phyloP scores from a whole-genome alignment of 768 basidiomycete genomes.

The Fistulinella prunicolor region DNA sequence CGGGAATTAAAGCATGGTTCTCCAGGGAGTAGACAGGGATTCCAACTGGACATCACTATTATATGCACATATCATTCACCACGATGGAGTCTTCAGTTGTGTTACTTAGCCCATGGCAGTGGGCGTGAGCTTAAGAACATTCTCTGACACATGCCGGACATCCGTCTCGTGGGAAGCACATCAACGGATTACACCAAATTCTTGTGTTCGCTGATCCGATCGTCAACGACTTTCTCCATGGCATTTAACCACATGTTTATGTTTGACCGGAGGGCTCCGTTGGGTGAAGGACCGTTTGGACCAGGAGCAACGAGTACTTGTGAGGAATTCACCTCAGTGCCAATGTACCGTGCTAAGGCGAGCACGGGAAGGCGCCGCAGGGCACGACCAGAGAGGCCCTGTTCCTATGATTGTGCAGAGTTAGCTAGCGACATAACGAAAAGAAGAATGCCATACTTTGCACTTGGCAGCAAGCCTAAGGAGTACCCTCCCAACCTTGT shows the following conservation, averaged over 20 bases:
- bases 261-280: conserved; percentile 20
- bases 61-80: not conserved
- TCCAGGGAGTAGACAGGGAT: not conserved
- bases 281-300: conserved; percentile 4
- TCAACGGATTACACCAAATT: conserved; percentile 35
- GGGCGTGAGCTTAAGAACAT: not conserved
- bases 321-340: conserved; percentile 36
- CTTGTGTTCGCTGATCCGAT: conserved; percentile 52
- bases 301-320: conserved; percentile 11
- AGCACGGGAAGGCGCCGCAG: conserved; percentile 92
- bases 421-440: conserved; percentile 1
- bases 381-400: conserved; percentile 90
- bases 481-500: conserved; percentile 54
- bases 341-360: conserved; percentile 82
- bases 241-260: conserved; percentile 81
- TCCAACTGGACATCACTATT: conserved; percentile 6
- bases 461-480: conserved; percentile 73
- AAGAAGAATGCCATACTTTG: conserved; percentile 50
- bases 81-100: not conserved
- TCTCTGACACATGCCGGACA: not conserved
- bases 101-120: not conserved
- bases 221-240: conserved; percentile 72
- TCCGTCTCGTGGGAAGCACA: not conserved
- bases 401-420: conserved; percentile 39
- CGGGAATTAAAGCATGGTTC: conserved; percentile 8